Evolutionary conservation across 805 yeast genomes (phyloP), one percentile per base, ranked within the genome.

Genomic region (Candida dendrica): DNA sequence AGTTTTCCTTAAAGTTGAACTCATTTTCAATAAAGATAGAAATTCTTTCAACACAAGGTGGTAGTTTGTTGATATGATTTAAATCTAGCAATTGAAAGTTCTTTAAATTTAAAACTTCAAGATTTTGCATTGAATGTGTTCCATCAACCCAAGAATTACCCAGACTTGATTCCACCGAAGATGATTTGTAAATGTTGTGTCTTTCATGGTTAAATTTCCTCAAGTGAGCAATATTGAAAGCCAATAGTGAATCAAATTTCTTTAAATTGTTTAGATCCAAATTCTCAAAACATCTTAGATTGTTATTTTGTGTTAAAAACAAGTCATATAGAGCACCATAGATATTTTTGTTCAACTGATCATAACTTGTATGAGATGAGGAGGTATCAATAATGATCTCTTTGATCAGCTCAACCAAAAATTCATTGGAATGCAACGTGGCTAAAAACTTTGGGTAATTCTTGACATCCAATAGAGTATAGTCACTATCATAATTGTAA

Each of bases 351-450:
- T 26, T 32, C 13, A 56, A 43, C 6, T 53, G 47, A 35, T 56
- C 59, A 40, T 55, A 53, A 18, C 58, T 47, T 7, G 11, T 32
- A n/a, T 36, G 41, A 34, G 22, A 36, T 44, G 39, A 41, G 30
- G 59, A 52, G 0, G 63, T 57, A 26, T 52, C 54, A 38, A 58
- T 56, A 18, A 55, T 43, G n/a, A 58, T 53, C 40, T 56, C 56
- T 17, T 44, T 42, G 27, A 57, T 42, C 37, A 47, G 39, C n/a
- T 48, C 48, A 11, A 58, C 41, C 20, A 55, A 44, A 2, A 39
- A 44, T 4, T 52, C 56, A 36, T 58, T 58, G 22, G 59, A 44
- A 36, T 55, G 55, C 14, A 59, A 42, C 1, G 61, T 44, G 8
- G 59, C 58, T 17, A 58, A 41, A 10, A 59, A 48, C 27, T 53